Conservation (phyloP, 768 basidiomycete genomes). For the Lentinula sp. region DNA sequence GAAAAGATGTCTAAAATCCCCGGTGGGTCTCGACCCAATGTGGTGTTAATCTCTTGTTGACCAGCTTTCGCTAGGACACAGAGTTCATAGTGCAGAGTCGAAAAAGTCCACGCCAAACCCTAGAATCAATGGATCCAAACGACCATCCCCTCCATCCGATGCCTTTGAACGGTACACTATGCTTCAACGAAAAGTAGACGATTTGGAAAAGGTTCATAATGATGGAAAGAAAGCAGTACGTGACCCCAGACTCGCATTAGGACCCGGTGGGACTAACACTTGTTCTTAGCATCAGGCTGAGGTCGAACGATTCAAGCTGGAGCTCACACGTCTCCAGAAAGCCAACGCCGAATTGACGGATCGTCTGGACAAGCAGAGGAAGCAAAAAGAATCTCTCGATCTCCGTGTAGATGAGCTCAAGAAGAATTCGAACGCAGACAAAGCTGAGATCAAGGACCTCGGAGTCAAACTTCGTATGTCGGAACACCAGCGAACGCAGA, state of each 20-base stretch:
- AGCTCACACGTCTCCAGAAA: slow-evolving; percentile 45
- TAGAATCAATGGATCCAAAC: neutral
- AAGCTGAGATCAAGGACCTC: slow-evolving; percentile 59
- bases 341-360: slow-evolving; percentile 43
- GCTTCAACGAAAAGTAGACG: slow-evolving; percentile 60
- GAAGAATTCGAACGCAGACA: slow-evolving; percentile 39
- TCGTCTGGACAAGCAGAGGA: slow-evolving; percentile 56
- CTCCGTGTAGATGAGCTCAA: slow-evolving; percentile 57
- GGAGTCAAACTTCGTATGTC: slow-evolving; percentile 49
- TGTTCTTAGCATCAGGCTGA: slow-evolving; percentile 49
- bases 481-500: slow-evolving; percentile 52
- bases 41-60: neutral
- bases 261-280: neutral
- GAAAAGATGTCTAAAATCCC: slow-evolving; percentile 34
- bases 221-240: slow-evolving; percentile 64
- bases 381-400: slow-evolving; percentile 52
- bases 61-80: neutral
- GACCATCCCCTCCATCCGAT: neutral
- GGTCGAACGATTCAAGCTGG: slow-evolving; percentile 52
- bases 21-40: slow-evolving; percentile 24
- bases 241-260: neutral
- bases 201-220: slow-evolving; percentile 54
- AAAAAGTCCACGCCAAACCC: neutral
- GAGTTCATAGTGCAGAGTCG: neutral
- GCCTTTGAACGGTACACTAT: slow-evolving; percentile 42